A percentile compares a stretch with the other conserved stretches of the same genome.
Evolutionary conservation across 2,329 filamentous ascomycete species (phyloP).

Genomic region (Paracamarosporium sp.): DNA sequence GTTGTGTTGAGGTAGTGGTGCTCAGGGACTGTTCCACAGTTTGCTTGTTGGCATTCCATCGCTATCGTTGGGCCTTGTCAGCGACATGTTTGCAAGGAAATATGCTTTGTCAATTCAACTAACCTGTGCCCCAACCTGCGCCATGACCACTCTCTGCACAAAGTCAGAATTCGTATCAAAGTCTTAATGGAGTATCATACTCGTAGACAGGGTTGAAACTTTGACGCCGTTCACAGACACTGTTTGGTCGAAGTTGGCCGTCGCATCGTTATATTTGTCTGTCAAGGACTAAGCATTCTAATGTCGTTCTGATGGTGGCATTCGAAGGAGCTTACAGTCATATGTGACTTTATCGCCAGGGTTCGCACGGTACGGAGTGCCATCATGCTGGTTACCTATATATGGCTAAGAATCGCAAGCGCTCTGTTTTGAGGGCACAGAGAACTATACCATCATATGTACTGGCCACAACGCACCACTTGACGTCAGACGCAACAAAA

Average conservation of each 20-base stretch:
- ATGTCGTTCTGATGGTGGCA: background rate
- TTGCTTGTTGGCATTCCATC: constrained; percentile 2
- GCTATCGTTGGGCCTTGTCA: background rate
- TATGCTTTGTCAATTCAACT: background rate
- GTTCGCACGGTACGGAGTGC: background rate
- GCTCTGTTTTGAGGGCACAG: background rate
- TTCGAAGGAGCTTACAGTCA: background rate
- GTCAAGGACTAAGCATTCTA: background rate
- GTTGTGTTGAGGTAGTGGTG: constrained; percentile 1
- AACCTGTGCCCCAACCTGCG: constrained; percentile 1
- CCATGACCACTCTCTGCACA: background rate
- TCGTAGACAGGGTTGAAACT: background rate
- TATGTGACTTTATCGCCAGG: constrained; percentile 1
- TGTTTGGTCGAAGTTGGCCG: background rate
- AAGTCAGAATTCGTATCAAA: background rate
- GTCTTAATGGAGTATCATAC: background rate
- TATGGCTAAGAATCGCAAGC: background rate
- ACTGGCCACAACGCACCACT: constrained; percentile 1
- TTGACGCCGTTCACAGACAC: constrained; percentile 3
- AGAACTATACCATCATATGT: background rate
- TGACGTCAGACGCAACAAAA: background rate
- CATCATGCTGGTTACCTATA: background rate
- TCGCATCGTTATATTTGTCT: constrained; percentile 2
- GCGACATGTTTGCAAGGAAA: background rate
- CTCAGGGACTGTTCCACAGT: constrained; percentile 1